These are phyloP conservation scores for Arabis alpina DNA, from an alignment of 345 rosid species.

Conservation along the genomic window DNA sequence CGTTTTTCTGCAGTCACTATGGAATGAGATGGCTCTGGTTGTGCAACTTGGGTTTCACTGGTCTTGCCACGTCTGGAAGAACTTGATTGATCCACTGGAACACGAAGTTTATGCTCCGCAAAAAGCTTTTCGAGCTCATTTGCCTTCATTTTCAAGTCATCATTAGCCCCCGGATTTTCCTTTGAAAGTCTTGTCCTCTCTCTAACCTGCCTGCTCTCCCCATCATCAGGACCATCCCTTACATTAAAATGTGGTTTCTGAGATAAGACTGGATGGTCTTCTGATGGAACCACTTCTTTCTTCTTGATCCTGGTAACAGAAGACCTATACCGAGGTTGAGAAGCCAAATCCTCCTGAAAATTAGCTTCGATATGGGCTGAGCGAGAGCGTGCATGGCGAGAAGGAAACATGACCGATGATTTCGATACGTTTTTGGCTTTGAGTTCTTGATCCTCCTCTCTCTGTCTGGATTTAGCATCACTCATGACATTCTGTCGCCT, in stretches of 20 bases:
- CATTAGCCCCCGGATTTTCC: conserved; percentile 66
- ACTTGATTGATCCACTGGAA: conserved; percentile 62
- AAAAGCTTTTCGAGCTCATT: conserved; percentile 83
- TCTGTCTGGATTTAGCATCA: conserved; percentile 48
- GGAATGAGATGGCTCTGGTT: conserved; percentile 45
- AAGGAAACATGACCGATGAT: conserved; percentile 46
- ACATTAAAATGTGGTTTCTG: conserved; percentile 49
- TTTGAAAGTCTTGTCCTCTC: conserved; percentile 63
- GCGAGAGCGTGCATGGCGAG: conserved; percentile 53
- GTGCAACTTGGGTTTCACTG: conserved; percentile 53
- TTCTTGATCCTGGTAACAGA: conserved; percentile 44
- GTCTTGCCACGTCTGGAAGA: conserved; percentile 66
- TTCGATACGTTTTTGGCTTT: conserved; percentile 33
- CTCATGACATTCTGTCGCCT: neutral
- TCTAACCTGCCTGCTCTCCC: too few relatives aligned
- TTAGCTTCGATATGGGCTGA: conserved; percentile 56
- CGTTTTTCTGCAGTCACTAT: conserved; percentile 46
- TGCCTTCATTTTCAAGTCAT: conserved; percentile 74
- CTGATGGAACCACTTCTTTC: conserved; percentile 47
- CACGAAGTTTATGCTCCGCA: conserved; percentile 71
- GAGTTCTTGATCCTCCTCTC: conserved; percentile 53
- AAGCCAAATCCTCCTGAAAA: conserved; percentile 12
- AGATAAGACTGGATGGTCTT: conserved; percentile 44
- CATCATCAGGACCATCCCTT: too few relatives aligned
- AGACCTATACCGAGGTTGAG: conserved; percentile 28